phyloP scores from a whole-genome alignment of 2,329 filamentous ascomycete species.

The Macrophomina pseudophaseolina region DNA sequence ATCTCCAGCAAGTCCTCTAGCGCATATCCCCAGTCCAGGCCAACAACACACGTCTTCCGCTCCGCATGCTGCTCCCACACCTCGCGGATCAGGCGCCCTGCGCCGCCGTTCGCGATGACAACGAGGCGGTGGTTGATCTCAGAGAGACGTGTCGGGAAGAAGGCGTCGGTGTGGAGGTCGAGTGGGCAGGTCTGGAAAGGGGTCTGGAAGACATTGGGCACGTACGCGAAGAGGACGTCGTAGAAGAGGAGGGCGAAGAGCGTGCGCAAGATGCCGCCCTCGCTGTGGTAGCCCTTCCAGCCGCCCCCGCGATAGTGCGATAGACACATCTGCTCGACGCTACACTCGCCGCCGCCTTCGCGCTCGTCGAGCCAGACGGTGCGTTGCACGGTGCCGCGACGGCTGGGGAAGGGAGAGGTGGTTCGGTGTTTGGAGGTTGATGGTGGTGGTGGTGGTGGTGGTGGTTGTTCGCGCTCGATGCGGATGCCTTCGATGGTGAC shows the following conservation, averaged over 20 bases:
- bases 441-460: conserved; percentile 42
- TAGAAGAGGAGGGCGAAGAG: conserved; percentile 84
- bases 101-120: conserved; percentile 83
- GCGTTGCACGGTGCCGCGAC: conserved; percentile 60
- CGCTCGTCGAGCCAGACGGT: conserved; percentile 80
- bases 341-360: conserved; percentile 73
- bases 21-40: conserved; percentile 88
- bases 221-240: conserved; percentile 89
- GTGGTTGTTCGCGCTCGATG: conserved; percentile 62
- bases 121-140: conserved; percentile 89
- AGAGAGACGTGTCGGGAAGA: conserved; percentile 82
- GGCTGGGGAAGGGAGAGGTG: conserved; percentile 33
- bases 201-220: conserved; percentile 97
- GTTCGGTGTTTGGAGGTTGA: conserved; percentile 28
- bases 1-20: conserved; percentile 80
- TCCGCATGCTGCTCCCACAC: conserved; percentile 73
- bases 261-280: conserved; percentile 91
- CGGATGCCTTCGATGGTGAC: conserved; percentile 78
- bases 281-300: conserved; percentile 94
- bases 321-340: conserved; percentile 93
- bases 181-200: conserved; percentile 92
- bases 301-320: conserved; percentile 81
- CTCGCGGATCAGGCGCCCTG: conserved; percentile 67
- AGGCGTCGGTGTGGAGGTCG: conserved; percentile 90
- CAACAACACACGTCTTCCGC: conserved; percentile 82